A percentile compares a stretch with the other conserved stretches of the same genome.
Evolutionary conservation across 208 protist species (phyloP).

Genomic region (Acanthamoeba royreba): DNA sequence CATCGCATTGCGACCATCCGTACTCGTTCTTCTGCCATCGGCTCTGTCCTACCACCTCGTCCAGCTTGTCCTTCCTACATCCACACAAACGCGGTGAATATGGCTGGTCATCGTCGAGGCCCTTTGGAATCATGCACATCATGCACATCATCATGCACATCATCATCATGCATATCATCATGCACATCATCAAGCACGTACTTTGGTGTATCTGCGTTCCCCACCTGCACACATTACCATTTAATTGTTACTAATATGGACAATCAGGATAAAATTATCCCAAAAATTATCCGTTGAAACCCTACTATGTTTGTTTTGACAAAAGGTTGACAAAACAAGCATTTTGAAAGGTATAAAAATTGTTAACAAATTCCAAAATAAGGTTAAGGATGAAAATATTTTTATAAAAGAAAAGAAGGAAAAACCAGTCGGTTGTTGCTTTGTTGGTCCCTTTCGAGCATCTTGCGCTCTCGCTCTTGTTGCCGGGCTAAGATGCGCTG

Average conservation of each 20-base stretch:
- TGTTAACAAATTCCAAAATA: too few species aligned
- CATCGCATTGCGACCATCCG: neutral
- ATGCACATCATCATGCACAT: neutral
- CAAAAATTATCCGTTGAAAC: too few species aligned
- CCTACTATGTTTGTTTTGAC: too few species aligned
- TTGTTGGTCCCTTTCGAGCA: neutral
- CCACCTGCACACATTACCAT: too few species aligned
- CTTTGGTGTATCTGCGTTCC: too few species aligned
- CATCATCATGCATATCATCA: too few species aligned
- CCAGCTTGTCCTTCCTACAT: neutral
- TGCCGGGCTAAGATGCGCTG: neutral
- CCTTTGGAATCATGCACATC: too few species aligned
- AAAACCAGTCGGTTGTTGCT: neutral
- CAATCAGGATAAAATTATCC: too few species aligned
- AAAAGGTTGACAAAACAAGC: too few species aligned
- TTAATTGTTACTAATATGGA: too few species aligned
- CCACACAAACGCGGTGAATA: neutral
- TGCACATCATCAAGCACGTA: too few species aligned
- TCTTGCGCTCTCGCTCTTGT: neutral
- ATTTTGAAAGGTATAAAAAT: too few species aligned
- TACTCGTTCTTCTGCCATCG: neutral
- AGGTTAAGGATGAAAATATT: neutral
- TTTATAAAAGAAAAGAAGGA: neutral
- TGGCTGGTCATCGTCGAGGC: neutral
- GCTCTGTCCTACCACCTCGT: neutral